Base-by-base conservation (phyloP, 2,329 filamentous ascomycete genomes). In the Neonectria coccinea region DNA sequence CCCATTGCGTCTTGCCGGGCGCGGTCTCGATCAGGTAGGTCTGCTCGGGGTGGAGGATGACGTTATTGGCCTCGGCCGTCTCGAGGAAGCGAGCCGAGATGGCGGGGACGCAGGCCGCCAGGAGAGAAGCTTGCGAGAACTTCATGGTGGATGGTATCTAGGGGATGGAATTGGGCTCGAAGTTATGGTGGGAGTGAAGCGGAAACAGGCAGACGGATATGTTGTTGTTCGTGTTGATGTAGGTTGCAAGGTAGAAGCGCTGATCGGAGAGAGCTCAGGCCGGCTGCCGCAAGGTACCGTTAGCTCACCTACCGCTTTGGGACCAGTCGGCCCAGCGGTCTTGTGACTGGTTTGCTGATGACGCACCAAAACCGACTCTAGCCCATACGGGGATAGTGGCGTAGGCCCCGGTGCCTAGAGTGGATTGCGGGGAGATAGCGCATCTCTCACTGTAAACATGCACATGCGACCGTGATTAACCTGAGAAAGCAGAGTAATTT, bases 1-100 rank as follows among this genome's bases (percentile, higher is more conserved):
- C 91, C 92, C 92, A 96, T 84, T 86, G 84, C 25, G 90, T 94
- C 77, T 95, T 86, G 60, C 92, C 93, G 4, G 93, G 93, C n/a
- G 88, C 86, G 27, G 96, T 85, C 82, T 98, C 94, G 68, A 99
- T 89, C 51, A 97, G 85, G 78, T 87, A 96, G 71, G 70, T 69
- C 65, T 77, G 74, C 36, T 74, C 70, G 51, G 69, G 69, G 45
- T 84, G 78, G 61, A 88, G 81, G 62, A 85, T 79, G 67, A 88
- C 79, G 67, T 83, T 82, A 71, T 87, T 79, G 62, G 70, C 75
- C 72, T 89, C 86, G 68, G 78, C 77, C 33, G 79, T 70, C 73
- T 88, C 85, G 72, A 89, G 75, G 71, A 88, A 89, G 68, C 87
- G 86, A 58, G 85, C 87, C 68, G 81, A 83, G 61, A 83, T 81